phyloP scores from a whole-genome alignment of 331 rosid genomes.

The Cucumis variabilis region DNA sequence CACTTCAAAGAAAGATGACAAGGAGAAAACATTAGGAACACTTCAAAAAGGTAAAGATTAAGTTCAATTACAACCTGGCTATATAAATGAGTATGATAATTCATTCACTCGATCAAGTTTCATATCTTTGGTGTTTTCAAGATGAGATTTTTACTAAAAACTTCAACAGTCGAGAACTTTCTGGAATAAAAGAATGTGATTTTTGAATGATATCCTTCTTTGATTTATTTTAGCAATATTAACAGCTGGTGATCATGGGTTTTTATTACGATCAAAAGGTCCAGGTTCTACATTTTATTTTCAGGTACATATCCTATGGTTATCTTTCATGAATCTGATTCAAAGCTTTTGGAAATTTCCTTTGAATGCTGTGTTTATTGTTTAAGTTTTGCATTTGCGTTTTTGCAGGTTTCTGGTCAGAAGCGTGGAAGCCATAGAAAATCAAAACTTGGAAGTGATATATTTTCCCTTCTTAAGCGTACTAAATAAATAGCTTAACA shows the following conservation, averaged over 20 bases:
- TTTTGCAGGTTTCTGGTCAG: conserved; percentile 57
- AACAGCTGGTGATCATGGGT: conserved; percentile 54
- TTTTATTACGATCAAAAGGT: conserved; percentile 58
- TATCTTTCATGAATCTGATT: neutral
- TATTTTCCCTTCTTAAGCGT: conserved; percentile 64
- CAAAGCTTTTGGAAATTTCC: neutral
- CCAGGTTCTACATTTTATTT: conserved; percentile 74
- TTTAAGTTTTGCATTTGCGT: conserved; percentile 37
- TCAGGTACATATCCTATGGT: conserved; percentile 55
- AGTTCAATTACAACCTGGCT: neutral
- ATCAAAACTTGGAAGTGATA: conserved; percentile 63
- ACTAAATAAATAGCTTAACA: conserved; percentile 46
- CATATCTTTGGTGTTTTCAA: neutral
- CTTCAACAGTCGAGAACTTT: neutral
- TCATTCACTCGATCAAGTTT: neutral
- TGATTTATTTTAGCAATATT: conserved; percentile 44
- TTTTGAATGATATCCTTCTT: neutral
- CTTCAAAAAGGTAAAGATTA: conserved; percentile 18
- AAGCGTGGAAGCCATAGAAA: conserved; percentile 59
- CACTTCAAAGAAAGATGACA: conserved; percentile 12
- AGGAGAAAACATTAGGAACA: conserved; percentile 19
- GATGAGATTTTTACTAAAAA: neutral
- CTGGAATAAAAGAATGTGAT: neutral
- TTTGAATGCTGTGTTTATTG: neutral
- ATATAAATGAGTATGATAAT: conserved; percentile 2